These are phyloP conservation scores for Salix viminalis DNA, from an alignment of 345 rosid species.

Conservation along the genomic window DNA sequence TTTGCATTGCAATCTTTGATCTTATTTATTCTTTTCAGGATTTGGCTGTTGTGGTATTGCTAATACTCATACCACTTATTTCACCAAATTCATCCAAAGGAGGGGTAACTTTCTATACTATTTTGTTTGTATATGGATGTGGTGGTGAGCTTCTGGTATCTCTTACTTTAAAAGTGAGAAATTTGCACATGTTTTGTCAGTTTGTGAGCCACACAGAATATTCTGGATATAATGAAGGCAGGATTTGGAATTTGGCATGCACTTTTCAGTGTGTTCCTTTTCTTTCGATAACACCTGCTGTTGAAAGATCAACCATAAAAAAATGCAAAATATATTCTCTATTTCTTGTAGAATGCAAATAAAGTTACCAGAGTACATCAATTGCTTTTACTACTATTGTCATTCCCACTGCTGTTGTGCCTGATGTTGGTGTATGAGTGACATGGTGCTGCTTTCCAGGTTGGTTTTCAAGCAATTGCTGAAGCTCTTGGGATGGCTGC, in stretches of 20 bases:
- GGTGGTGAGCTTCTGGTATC: constrained; percentile 7
- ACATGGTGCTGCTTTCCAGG: constrained; percentile 42
- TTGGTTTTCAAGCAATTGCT: constrained; percentile 95
- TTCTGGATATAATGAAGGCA: neutral
- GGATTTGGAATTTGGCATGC: neutral
- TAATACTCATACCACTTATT: constrained; percentile 95
- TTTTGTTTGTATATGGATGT: constrained; percentile 11
- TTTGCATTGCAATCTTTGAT: constrained; percentile 5
- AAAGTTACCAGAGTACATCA: neutral
- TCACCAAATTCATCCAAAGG: constrained; percentile 98
- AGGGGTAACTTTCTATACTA: constrained; percentile 65
- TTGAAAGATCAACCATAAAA: neutral
- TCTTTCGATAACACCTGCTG: neutral
- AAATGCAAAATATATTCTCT: neutral
- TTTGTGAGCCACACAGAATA: neutral
- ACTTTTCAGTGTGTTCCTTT: neutral
- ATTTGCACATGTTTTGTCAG: neutral
- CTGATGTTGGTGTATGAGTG: constrained; percentile 1
- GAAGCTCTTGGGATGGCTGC: constrained; percentile 99
- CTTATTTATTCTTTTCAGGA: constrained; percentile 53
- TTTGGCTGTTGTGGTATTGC: constrained; percentile 94
- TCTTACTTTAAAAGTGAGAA: neutral
- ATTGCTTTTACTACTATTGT: neutral
- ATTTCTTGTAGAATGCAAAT: neutral
- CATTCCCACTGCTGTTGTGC: neutral